Evolutionary conservation across 176 grass and related monocot species (phyloP).

Genomic region (Carex littledalei): DNA sequence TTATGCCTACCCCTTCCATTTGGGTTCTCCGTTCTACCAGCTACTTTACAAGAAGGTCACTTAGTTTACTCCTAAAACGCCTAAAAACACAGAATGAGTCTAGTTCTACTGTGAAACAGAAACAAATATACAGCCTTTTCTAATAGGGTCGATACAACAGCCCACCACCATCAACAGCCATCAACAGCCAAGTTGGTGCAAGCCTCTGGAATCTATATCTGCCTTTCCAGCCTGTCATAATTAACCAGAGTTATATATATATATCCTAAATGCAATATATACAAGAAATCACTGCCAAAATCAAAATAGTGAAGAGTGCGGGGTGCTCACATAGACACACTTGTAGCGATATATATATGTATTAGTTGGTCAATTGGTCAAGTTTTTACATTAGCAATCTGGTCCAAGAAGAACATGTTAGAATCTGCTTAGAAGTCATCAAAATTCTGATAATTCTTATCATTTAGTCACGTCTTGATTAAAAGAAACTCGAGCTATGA

Average conservation of each 20-base stretch:
- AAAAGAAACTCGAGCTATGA: neutral
- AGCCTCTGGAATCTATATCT: conserved; percentile 7
- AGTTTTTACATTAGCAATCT: neutral
- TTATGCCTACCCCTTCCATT: conserved; percentile 22
- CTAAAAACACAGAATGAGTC: conserved; percentile 24
- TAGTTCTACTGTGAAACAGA: conserved; percentile 17
- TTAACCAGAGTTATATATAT: conserved; percentile 9
- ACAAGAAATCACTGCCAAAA: neutral
- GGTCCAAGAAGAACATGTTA: neutral
- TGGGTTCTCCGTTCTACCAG: conserved; percentile 9
- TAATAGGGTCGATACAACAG: conserved; percentile 11
- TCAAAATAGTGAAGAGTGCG: neutral
- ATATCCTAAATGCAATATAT: neutral
- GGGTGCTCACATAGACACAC: neutral
- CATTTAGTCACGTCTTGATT: neutral
- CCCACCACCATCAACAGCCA: conserved; percentile 9
- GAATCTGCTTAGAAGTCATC: neutral
- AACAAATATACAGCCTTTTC: conserved; percentile 29
- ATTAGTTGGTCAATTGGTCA: neutral
- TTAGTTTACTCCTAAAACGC: conserved; percentile 18
- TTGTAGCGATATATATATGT: neutral
- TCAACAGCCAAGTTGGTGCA: conserved; percentile 1
- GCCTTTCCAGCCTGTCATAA: conserved; percentile 17
- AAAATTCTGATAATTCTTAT: neutral
- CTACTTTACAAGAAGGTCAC: conserved; percentile 27